Evolutionary conservation across 495 filamentous ascomycete species (phyloP), one percentile per base, ranked within the genome.

Genomic region (Emericellopsis terricola): DNA sequence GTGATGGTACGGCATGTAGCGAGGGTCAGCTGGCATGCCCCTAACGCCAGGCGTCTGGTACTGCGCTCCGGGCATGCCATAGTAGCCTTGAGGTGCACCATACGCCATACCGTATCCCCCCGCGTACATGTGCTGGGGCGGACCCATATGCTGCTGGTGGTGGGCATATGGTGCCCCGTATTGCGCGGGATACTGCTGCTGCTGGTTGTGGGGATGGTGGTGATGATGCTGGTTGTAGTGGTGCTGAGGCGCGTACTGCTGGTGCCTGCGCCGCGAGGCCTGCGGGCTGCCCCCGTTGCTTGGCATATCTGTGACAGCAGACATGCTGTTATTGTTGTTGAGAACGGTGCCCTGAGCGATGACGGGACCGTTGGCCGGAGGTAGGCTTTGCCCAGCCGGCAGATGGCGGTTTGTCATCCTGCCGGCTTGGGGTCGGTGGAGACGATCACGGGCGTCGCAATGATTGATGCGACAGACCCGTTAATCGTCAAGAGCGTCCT

Each of bases 401-500:
- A 68, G 66, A 71, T 71, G 67, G 59, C 54, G 62, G 52, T 53
- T 56, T 53, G 68, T 69, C 67, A 71, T 69, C 67, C 53, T 69
- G 60, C 65, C 65, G 64, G 67, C 64, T 44, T 65, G 64, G 62
- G 60, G 48, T 9, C 11, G n/a, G 23, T 26, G 23, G 6, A 11
- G 23, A 26, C 23, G 23, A 26, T 26, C 11, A 26, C 23, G 23
- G 23, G 23, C 6, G 23, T 11, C 23, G 23, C 23, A 6, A 6
- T 6, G 6, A 6, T 26, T 6, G 23, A 26, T 26, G 23, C 23
- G 23, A 26, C 23, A 26, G 6, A n/a, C 23, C 23, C 23, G 23
- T 26, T 6, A 11, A 26, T 26, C 23, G 23, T 11, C 23, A n/a
- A n/a, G n/a, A n/a, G n/a, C n/a, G n/a, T n/a, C n/a, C n/a, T n/a